Percentiles rank a stretch among this genome's conserved stretches.
phyloP scores from a whole-genome alignment of 2,329 filamentous ascomycete species.

The Cladobotryum mycophilum region DNA sequence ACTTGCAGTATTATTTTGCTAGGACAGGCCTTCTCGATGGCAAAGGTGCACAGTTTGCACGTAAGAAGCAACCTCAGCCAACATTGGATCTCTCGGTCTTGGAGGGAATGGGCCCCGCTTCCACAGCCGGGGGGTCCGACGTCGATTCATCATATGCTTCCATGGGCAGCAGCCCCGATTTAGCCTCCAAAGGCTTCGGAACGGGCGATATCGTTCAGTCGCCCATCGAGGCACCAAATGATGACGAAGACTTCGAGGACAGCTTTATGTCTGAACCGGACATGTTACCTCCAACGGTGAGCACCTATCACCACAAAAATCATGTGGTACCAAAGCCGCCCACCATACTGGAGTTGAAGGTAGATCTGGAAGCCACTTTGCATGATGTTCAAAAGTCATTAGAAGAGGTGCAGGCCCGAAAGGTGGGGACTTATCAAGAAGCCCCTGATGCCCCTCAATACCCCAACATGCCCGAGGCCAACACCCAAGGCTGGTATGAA shows the following conservation, averaged over 20 bases:
- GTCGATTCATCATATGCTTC: conserved; percentile 55
- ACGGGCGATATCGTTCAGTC: conserved; percentile 39
- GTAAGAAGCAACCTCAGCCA: conserved; percentile 56
- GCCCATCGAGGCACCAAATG: conserved; percentile 36
- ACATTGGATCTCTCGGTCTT: conserved; percentile 54
- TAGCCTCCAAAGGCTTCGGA: conserved; percentile 34
- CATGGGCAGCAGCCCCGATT: conserved; percentile 53
- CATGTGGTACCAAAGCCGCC: conserved; percentile 79
- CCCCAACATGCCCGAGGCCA: conserved; percentile 38
- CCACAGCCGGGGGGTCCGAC: conserved; percentile 41
- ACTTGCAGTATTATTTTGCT: conserved; percentile 97
- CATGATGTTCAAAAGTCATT: conserved; percentile 63
- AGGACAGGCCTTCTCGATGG: conserved; percentile 88
- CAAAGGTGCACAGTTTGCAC: conserved; percentile 79
- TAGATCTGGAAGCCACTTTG: conserved; percentile 59
- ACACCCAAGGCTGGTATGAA: conserved; percentile 68
- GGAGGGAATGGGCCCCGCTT: conserved; percentile 27
- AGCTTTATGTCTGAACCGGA: conserved; percentile 49
- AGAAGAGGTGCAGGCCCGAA: conserved; percentile 46
- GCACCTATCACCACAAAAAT: conserved; percentile 84
- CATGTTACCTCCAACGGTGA: conserved; percentile 94
- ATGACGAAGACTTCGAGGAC: conserved; percentile 53
- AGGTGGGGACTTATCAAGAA: conserved; percentile 24
- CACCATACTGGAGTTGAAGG: conserved; percentile 70
- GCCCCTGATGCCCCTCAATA: conserved; percentile 23